Percentiles rank a stretch among this genome's conserved stretches.
These are phyloP conservation scores for Carallia pectinifolia DNA, from an alignment of 345 rosid species.

Conservation along the genomic window DNA sequence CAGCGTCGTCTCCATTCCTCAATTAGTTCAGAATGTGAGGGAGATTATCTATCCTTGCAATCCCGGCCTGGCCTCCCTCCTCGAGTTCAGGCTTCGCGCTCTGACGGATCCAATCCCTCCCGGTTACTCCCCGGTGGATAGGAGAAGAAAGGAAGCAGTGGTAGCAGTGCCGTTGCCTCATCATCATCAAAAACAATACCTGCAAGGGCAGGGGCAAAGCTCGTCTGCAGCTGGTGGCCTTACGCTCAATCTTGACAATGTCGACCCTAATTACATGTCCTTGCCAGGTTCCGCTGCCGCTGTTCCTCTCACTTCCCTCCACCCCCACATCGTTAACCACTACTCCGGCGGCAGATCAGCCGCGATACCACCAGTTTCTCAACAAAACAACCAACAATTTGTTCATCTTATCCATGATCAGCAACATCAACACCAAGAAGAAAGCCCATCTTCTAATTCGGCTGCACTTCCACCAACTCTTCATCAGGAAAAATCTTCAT, in stretches of 20 bases:
- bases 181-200: conserved; percentile 16
- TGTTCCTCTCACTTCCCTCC: neutral
- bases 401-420: conserved; percentile 7
- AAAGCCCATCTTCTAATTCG: conserved; percentile 17
- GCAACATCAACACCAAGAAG: conserved; percentile 13
- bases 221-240: conserved; percentile 30
- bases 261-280: conserved; percentile 16
- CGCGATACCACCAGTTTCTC: conserved; percentile 20
- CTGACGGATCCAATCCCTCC: conserved; percentile 46
- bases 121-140: conserved; percentile 18
- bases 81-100: conserved; percentile 77
- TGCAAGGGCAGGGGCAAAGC: conserved; percentile 15
- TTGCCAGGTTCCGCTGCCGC: conserved; percentile 22
- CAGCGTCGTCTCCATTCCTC: conserved; percentile 82
- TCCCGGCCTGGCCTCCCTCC: conserved; percentile 81
- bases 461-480: conserved; percentile 26
- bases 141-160: conserved; percentile 29
- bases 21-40: conserved; percentile 90
- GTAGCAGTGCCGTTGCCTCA: conserved; percentile 22
- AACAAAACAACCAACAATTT: conserved; percentile 14
- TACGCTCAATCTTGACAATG: conserved; percentile 31
- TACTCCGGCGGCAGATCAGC: conserved; percentile 33
- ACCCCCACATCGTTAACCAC: conserved; percentile 5
- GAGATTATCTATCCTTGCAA: conserved; percentile 93
- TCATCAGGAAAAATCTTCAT: conserved; percentile 50